Percentiles rank a stretch among this genome's conserved stretches.
Evolutionary conservation across 2,329 filamentous ascomycete genomes (phyloP).

Genomic region (Xenosphaeropsis pyriputrescens): DNA sequence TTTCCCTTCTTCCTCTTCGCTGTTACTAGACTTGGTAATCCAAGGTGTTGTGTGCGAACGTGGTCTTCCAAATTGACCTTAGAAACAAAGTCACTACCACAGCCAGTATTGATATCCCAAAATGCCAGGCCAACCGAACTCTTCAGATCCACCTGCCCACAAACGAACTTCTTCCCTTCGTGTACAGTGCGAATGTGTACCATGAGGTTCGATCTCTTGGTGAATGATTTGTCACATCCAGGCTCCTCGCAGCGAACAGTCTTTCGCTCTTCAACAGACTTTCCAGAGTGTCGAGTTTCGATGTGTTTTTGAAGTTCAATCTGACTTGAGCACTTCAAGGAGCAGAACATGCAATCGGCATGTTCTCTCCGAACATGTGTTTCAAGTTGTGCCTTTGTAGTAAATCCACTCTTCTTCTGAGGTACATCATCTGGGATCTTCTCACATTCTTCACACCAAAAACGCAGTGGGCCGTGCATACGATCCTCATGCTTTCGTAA

Average conservation of each 20-base stretch:
- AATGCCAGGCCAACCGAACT: conserved; percentile 38
- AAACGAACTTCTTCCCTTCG: conserved; percentile 64
- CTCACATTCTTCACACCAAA: conserved; percentile 65
- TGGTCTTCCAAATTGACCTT: conserved; percentile 76
- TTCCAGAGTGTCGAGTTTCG: conserved; percentile 57
- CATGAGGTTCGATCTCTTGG: conserved; percentile 69
- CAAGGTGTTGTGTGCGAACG: conserved; percentile 67
- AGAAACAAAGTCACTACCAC: conserved; percentile 59
- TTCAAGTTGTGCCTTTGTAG: conserved; percentile 56
- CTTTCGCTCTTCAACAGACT: conserved; percentile 46
- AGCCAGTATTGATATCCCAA: conserved; percentile 56
- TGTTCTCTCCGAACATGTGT: conserved; percentile 62
- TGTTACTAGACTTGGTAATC: conserved; percentile 28
- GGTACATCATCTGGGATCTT: conserved; percentile 20
- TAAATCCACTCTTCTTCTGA: conserved; percentile 41
- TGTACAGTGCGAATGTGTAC: conserved; percentile 68
- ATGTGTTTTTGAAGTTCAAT: conserved; percentile 62
- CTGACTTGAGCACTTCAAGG: conserved; percentile 49
- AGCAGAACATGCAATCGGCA: conserved; percentile 62
- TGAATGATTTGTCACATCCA: conserved; percentile 65
- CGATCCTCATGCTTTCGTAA: conserved; percentile 58
- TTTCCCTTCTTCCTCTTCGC: conserved; percentile 22
- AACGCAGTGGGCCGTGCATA: conserved; percentile 54
- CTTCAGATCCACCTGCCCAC: conserved; percentile 51
- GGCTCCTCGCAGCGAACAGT: conserved; percentile 50